A percentile compares a stretch with the other conserved stretches of the same genome.
phyloP scores from a whole-genome alignment of 225 moss, liverwort and hornwort genomes.

The Bryoerythrophyllum caledonicum region DNA sequence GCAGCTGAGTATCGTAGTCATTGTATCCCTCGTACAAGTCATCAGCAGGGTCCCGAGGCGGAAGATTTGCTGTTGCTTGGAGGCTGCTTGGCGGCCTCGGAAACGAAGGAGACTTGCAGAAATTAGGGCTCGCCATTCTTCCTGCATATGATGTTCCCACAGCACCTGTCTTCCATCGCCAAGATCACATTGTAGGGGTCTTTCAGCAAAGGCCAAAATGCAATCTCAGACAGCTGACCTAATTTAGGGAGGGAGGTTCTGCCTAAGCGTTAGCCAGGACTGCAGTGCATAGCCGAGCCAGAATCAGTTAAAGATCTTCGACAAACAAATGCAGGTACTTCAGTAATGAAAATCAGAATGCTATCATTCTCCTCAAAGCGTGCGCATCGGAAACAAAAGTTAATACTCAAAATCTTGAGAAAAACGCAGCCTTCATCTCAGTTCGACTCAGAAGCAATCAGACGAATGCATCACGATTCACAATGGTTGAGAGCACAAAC shows the following conservation, averaged over 20 bases:
- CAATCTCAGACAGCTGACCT: constrained; percentile 10
- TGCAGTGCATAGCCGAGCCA: neutral
- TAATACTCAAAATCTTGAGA: neutral
- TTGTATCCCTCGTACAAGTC: constrained; percentile 71
- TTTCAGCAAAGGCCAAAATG: constrained; percentile 1
- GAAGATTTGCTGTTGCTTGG: constrained; percentile 15
- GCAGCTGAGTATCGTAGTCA: constrained; percentile 52
- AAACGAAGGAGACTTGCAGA: constrained; percentile 32
- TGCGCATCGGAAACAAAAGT: neutral
- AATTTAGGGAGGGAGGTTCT: neutral
- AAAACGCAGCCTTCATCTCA: constrained; percentile 6
- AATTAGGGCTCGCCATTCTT: constrained; percentile 31
- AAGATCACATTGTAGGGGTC: neutral
- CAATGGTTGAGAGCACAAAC: constrained; percentile 1
- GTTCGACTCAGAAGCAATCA: neutral
- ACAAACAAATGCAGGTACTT: neutral
- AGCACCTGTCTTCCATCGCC: constrained; percentile 9
- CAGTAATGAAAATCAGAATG: neutral
- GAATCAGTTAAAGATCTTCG: constrained; percentile 18
- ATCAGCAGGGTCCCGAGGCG: constrained; percentile 19
- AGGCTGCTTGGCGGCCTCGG: constrained; percentile 24
- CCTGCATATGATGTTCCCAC: neutral
- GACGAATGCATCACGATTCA: neutral
- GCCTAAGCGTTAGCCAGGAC: neutral
- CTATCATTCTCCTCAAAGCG: neutral